Evolutionary conservation across 2,329 filamentous ascomycete genomes (phyloP).

Genomic region (Aspergillus pseudoterreus): DNA sequence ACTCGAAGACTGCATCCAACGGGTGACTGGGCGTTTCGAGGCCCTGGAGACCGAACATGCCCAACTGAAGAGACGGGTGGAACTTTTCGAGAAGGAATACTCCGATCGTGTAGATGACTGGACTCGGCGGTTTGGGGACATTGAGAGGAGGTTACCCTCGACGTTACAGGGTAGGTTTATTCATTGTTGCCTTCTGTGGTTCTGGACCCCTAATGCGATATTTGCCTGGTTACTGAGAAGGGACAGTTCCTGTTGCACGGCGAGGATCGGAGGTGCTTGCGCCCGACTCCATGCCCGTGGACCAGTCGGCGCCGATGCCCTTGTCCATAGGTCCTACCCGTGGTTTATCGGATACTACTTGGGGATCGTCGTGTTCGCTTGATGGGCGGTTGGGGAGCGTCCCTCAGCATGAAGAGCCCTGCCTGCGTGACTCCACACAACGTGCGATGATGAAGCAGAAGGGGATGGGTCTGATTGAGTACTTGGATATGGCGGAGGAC

Average conservation of each 20-base stretch:
- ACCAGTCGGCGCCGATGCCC: neutral
- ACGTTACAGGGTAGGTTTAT: no score
- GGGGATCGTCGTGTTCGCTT: constrained; percentile 3
- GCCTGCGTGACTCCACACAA: neutral
- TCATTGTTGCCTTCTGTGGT: neutral
- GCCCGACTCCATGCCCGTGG: constrained; percentile 14
- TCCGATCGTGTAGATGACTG: neutral
- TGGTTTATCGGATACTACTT: constrained; percentile 12
- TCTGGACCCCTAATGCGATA: no score
- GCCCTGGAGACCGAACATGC: constrained; percentile 4
- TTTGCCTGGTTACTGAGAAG: neutral
- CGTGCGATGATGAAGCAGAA: constrained; percentile 18
- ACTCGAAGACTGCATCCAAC: neutral
- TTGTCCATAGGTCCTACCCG: neutral
- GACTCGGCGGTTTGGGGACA: neutral
- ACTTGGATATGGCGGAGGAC: constrained; percentile 14
- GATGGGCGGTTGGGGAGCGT: neutral
- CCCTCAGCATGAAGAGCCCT: neutral
- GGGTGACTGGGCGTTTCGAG: constrained; percentile 1
- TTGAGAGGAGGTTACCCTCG: no score
- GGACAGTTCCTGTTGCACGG: neutral
- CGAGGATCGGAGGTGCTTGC: constrained; percentile 8
- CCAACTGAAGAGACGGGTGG: neutral
- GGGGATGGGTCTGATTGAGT: constrained; percentile 18
- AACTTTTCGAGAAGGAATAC: neutral